Percentiles rank a stretch among this genome's conserved stretches.
phyloP scores from a whole-genome alignment of 768 basidiomycete genomes.

The Chalciporus sphaerocephalus region DNA sequence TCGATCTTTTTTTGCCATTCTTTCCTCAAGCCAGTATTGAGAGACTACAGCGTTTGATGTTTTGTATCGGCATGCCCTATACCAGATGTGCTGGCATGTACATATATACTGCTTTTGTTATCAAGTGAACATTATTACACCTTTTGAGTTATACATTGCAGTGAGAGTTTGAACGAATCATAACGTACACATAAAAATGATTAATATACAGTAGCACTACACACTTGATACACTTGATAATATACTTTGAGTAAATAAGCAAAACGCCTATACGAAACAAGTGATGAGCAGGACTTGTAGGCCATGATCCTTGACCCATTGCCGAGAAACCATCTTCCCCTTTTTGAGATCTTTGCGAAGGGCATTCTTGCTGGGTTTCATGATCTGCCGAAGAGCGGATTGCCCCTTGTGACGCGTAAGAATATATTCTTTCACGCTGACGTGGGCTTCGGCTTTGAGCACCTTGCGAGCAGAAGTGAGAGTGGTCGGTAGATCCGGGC shows the following conservation, averaged over 20 bases:
- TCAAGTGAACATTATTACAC: conserved; percentile 1
- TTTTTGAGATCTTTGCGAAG: conserved; percentile 59
- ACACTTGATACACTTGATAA: neutral
- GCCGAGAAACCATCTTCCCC: conserved; percentile 42
- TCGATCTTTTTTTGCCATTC: neutral
- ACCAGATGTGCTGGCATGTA: conserved; percentile 13
- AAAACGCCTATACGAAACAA: conserved; percentile 35
- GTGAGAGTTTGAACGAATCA: neutral
- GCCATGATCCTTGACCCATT: conserved; percentile 63
- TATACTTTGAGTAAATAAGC: neutral
- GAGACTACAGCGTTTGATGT: neutral
- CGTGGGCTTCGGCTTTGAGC: conserved; percentile 60
- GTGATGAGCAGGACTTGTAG: conserved; percentile 59
- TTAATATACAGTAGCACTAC: neutral
- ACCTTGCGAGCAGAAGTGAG: conserved; percentile 64
- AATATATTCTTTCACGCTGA: conserved; percentile 73
- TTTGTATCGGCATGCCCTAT: too few relatives aligned
- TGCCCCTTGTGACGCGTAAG: conserved; percentile 60
- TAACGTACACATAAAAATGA: neutral
- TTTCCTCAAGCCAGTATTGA: conserved; percentile 8
- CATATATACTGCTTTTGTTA: neutral
- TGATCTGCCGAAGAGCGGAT: conserved; percentile 51
- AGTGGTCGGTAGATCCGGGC: conserved; percentile 48
- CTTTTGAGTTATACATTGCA: conserved; percentile 1
- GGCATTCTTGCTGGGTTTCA: conserved; percentile 59